phyloP scores from a whole-genome alignment of 352 stramenopile species.

The Pythium sukuiense region DNA sequence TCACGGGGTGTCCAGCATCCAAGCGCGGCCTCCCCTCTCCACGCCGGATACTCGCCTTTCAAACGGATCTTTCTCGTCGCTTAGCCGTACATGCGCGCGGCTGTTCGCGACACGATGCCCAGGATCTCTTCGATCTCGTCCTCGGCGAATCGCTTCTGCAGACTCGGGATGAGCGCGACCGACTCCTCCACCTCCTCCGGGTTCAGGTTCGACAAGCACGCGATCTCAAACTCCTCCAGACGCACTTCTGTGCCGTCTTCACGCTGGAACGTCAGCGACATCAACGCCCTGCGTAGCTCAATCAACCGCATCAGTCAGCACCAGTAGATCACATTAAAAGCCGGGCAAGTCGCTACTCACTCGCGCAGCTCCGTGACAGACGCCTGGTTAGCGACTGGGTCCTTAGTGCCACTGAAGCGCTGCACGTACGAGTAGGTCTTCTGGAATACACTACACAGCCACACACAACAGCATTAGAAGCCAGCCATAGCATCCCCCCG shows the following conservation, averaged over 20 bases:
- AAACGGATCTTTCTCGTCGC: neutral
- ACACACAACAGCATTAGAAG: neutral
- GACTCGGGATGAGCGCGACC: slow-evolving; percentile 84
- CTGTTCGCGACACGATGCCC: slow-evolving; percentile 84
- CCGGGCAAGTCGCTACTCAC: slow-evolving; percentile 35
- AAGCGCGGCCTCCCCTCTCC: neutral
- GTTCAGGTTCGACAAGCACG: slow-evolving; percentile 89
- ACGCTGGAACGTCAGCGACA: slow-evolving; percentile 83
- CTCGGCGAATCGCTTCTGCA: slow-evolving; percentile 87
- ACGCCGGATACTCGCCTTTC: neutral
- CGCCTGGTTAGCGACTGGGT: slow-evolving; percentile 89
- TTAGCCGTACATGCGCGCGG: slow-evolving; percentile 84
- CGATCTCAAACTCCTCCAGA: slow-evolving; percentile 90
- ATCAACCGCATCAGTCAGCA: neutral
- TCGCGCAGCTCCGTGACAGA: slow-evolving; percentile 88
- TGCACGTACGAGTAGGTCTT: slow-evolving; percentile 92
- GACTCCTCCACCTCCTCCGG: slow-evolving; percentile 88
- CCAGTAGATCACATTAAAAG: neutral
- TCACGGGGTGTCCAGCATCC: neutral
- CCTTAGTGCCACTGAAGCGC: slow-evolving; percentile 90
- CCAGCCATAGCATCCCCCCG: neutral
- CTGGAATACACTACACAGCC: slow-evolving; percentile 72
- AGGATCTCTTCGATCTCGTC: slow-evolving; percentile 91
- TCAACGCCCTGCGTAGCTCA: slow-evolving; percentile 54
- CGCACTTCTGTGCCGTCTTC: slow-evolving; percentile 80